Base-by-base conservation (phyloP, 140 eudicot species). In the Erigeron philadelphicus region DNA sequence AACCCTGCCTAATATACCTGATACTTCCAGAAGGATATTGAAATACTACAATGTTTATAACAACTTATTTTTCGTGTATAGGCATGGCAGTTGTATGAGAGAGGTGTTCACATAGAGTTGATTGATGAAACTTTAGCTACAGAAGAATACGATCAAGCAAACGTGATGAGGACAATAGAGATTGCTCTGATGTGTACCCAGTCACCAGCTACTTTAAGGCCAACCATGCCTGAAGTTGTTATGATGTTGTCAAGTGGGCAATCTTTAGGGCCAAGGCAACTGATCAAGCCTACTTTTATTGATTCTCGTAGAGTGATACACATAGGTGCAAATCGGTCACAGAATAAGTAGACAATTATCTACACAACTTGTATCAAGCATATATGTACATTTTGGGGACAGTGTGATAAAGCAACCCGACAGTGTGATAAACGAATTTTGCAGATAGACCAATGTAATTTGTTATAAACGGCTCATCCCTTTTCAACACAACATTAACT, bases 81-180 rank as follows among this genome's bases (percentile, higher is more conserved):
- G 92, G 87, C 88, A 38, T 83, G 92, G 88, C 75, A 67, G 48
- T 60, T 81, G 46, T 78, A 83, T 48, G 88, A 80, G 75, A 59
- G 59, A 11, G 80, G 71, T 15, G 9, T 6, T 68, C 84, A 75
- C 62, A 15, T 78, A 31, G 69, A 66, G 18, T 68, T 86, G 61
- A 72, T 79, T 23, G 92, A 86, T 48, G 84, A 75, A 16, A 54
- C 79, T 61, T 7, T 79, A 13, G 49, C 44, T 11, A 21, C 41
- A 61, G 68, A 65, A 38, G 63, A 35, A 18, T 41, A 68, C 11
- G 70, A 68, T 9, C 67, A 18, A 54, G 83, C 68, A 62, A 67
- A 73, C 61, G 76, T 69, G 79, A 74, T 35, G 58, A 68, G 68
- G 76, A 73, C 68, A 31, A 67, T 73, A 16, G 82, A 78, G 82